Evolutionary conservation across 768 basidiomycete species (phyloP).

Genomic region (Steccherinum ochraceum): DNA sequence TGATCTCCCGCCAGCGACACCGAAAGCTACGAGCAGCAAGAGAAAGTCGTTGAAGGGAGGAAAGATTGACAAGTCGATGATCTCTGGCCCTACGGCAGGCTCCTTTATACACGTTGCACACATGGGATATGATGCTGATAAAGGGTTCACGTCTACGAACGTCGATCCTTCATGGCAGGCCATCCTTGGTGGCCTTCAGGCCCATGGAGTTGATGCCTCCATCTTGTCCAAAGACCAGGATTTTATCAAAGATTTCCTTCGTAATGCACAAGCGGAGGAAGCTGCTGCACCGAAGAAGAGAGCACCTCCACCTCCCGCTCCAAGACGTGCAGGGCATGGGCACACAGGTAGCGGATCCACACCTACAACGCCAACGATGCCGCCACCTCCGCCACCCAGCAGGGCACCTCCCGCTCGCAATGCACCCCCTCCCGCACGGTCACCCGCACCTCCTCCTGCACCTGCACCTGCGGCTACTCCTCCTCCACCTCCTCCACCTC

Average conservation of each 20-base stretch:
- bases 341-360: conserved; percentile 21
- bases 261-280: conserved; percentile 35
- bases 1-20: conserved; percentile 35
- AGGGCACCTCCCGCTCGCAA: conserved; percentile 23
- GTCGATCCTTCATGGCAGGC: conserved; percentile 89
- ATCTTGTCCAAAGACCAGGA: conserved; percentile 75
- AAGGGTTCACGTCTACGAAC: conserved; percentile 79
- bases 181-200: conserved; percentile 59
- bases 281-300: conserved; percentile 23
- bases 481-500: conserved; percentile 27
- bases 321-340: conserved; percentile 20
- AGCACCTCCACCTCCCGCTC: conserved; percentile 31
- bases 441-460: conserved; percentile 26
- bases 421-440: conserved; percentile 33
- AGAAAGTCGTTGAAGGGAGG: conserved; percentile 58
- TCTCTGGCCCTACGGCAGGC: conserved; percentile 71
- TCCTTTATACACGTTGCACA: conserved; percentile 90
- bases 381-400: conserved; percentile 34
- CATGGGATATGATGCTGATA: conserved; percentile 88
- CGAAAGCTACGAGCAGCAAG: conserved; percentile 40
- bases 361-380: conserved; percentile 47
- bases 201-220: conserved; percentile 58
- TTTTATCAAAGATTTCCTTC: conserved; percentile 82
- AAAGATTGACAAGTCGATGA: conserved; percentile 89
- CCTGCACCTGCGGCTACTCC: conserved; percentile 30